phyloP scores from a whole-genome alignment of 352 stramenopile species.

The Plasmopara viticola region DNA sequence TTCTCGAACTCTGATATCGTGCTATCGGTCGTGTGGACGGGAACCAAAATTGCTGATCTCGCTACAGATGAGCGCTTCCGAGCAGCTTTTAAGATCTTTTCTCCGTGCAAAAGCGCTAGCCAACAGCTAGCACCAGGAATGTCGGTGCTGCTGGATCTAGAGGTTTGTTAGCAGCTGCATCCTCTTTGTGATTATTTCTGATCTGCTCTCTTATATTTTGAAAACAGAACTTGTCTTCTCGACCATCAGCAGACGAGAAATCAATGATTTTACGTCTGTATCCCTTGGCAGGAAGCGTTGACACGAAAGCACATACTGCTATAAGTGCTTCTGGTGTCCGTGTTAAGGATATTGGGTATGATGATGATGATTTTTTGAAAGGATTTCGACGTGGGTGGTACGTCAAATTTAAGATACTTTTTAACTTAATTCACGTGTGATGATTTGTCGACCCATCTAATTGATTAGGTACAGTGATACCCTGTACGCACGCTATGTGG shows the following conservation, averaged over 20 bases:
- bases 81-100: constrained; percentile 4
- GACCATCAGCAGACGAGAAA: constrained; percentile 6
- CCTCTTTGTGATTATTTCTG: background rate
- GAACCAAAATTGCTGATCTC: constrained; percentile 8
- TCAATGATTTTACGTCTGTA: constrained; percentile 7
- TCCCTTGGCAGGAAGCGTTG: constrained; percentile 1
- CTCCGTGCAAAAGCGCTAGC: constrained; percentile 3
- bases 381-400: constrained; percentile 19
- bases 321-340: constrained; percentile 5
- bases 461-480: constrained; percentile 3
- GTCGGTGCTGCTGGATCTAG: constrained; percentile 8
- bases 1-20: constrained; percentile 2
- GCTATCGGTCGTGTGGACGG: constrained; percentile 6
- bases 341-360: constrained; percentile 8
- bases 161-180: constrained; percentile 4
- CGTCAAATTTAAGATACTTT: background rate
- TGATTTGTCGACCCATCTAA: background rate
- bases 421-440: background rate
- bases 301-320: constrained; percentile 1
- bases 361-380: constrained; percentile 8
- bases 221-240: constrained; percentile 8
- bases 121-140: constrained; percentile 11
- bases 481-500: constrained; percentile 9
- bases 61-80: constrained; percentile 7
- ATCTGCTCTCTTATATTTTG: background rate